Base-by-base conservation (phyloP, 169 alveolate genomes). In the Cryptosporidium canis region DNA sequence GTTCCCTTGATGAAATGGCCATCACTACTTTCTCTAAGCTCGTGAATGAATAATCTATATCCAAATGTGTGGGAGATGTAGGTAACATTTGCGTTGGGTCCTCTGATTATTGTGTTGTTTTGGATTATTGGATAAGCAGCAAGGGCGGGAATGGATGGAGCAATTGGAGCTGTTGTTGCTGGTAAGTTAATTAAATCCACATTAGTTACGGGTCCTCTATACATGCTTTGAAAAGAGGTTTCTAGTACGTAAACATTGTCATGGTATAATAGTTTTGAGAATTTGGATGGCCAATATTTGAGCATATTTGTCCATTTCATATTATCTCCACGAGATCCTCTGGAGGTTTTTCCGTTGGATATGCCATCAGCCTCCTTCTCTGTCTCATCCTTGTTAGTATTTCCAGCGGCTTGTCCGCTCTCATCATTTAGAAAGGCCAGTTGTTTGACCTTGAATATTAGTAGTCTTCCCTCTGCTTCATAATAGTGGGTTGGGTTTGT, bases 121-220 rank as follows among this genome's bases (percentile, higher is more conserved):
- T 77, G 87, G 16, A 77, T 55, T 1, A 77, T 77, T 21, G 87
- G 87, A 61, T 77, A 77, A 11, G 87, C 87, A 39, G 87, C 87
- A 14, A 77, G 29, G 16, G 87, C 87, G n/a, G 87, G 87, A 24
- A 77, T 77, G n/a, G 87, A 71, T 7, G 87, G 87, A n/a, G 87
- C 87, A 35, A 77, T 41, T 44, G 72, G 63, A 58, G 87, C 70
- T 16, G 87, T 77, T 51, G 87, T 77, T 39, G 87, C 87, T 27
- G 87, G 87, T 55, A 77, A 58, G 24, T 77, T 48, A 27, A 77
- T 61, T 18, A 77, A 43, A 61, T 77, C 87, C 1, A 77, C 87
- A 51, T 64, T 55, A 3, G 87, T 77, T 41, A 77, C 87, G 3
- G 87, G 87, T 1, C 87, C 87, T 27, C 87, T 55, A 58, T 56